Evolutionary conservation across 495 filamentous ascomycete genomes (phyloP).

Genomic region (Hyaloscypha variabilis): DNA sequence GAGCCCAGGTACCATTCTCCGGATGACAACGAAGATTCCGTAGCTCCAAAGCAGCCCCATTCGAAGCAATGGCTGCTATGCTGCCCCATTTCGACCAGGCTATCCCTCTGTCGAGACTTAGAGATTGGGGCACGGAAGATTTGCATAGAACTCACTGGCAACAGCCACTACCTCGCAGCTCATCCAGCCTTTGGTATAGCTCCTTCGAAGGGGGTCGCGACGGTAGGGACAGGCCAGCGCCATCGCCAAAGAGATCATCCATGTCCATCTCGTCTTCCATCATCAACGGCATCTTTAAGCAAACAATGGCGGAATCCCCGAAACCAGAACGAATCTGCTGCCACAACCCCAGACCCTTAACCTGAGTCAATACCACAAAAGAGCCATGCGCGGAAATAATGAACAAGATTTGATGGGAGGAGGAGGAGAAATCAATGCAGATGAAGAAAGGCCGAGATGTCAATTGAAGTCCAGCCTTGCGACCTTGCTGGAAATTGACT

Average conservation of each 20-base stretch:
- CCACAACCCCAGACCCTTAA: background rate
- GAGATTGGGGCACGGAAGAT: background rate
- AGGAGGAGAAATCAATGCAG: background rate
- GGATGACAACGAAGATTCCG: constrained; percentile 71
- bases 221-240: constrained; percentile 57
- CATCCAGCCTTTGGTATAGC: constrained; percentile 73
- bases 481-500: background rate
- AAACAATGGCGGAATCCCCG: background rate
- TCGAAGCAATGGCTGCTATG: constrained; percentile 79
- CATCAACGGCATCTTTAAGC: constrained; percentile 30
- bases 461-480: constrained; percentile 1
- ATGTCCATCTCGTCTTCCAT: constrained; percentile 73
- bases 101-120: constrained; percentile 60
- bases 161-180: constrained; percentile 77
- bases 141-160: constrained; percentile 66
- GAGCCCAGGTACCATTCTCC: constrained; percentile 73
- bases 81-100: constrained; percentile 90
- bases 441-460: background rate
- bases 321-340: background rate
- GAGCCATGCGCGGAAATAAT: background rate
- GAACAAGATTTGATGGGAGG: background rate
- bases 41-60: constrained; percentile 68
- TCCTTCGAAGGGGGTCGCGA: constrained; percentile 60
- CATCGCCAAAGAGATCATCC: constrained; percentile 75
- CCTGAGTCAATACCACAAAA: background rate